Base-by-base conservation (phyloP, 164 flowering plant species). In the Tinospora cordifolia region DNA sequence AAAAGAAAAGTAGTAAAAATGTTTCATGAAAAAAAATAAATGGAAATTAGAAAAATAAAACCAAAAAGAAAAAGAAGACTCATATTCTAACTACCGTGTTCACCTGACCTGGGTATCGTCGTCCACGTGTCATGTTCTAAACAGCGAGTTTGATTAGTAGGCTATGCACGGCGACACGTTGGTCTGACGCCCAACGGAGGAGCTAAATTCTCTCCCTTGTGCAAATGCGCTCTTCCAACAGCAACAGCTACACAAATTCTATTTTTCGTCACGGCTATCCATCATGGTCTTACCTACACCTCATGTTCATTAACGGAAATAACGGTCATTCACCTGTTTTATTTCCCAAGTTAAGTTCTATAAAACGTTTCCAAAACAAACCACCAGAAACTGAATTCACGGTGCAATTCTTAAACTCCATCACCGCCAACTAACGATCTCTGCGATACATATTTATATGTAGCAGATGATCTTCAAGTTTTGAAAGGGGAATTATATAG, bases 291-390 rank as follows among this genome's bases (percentile, higher is more conserved):
- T 12, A 10, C 22, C 17, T 36, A 36, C 22, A n/a, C 69, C 69
- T 69, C 63, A 19, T 58, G 25, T 36, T 54, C 57, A 24, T 1
- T 41, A 70, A 70, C 66, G 19, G 46, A 70, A 12, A 36, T 58
- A 70, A 70, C 72, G 39, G 51, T 25, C 30, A 2, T 62, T 70
- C 62, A 30, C 72, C 44, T 21, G 3, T 62, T 70, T 70, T 44
- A 40, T 24, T 66, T 40, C 49, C 22, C 71, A 62, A 14, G 6
- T 39, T 54, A 3, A 5, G 25, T 3, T 24, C 27, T 69, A 69
- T 54, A 54, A 58, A 57, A 14, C 13, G 12, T 3, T 57, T 8
- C 69, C 15, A 1, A 8, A 12, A 15, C 62, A 69, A 36, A 14
- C 38, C n/a, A 30, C 24, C 13, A 57, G 38, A 36, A n/a, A 8